Base-by-base conservation (phyloP, 2,329 filamentous ascomycete genomes). In the Hypoxylon sp. region DNA sequence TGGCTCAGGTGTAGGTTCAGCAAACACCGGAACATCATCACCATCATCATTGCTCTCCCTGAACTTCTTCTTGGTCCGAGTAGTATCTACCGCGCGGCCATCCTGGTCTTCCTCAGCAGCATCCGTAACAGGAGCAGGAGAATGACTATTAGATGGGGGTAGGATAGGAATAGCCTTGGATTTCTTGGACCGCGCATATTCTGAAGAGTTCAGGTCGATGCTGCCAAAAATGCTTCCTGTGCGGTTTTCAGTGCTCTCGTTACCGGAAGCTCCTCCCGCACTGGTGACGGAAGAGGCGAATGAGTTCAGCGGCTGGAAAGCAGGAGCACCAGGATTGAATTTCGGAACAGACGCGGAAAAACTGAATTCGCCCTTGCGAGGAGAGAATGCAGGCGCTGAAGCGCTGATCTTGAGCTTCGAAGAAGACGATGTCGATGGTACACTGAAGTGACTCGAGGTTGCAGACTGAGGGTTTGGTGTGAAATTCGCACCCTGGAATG, bases 101-200 rank as follows among this genome's bases (percentile, higher is more conserved):
- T 86, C 78, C 2, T 80, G 77, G 53, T 84, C 82, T 51, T 84
- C 82, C 50, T 88, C 66, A 21, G 68, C 70, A 19, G 67, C 66
- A 37, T 30, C 25, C n/a, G 42, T 30, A 9, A 29, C 37, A 47
- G 59, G 52, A 17, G 50, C 51, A 6, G 56, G 45, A 7, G 64
- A 71, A 60, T 76, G 75, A 51, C 57, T 72, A 62, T 77, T 84
- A 49, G 84, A 78, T 1, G 89, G 89, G 27, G 79, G 79, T 7
- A 93, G 73, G 56, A 96, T 95, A 0, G 91, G 89, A 45, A 96
- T 82, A 7, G 91, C 91, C 73, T 94, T 97, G 3, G 87, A 90
- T 62, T 84, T 85, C 72, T 89, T 91, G 5, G 86, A 81, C 63
- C 88, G 88, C 19, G 83, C 73, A 38, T 84, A 79, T 15, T 90